Percentiles rank a stretch among this genome's conserved stretches.
Conservation (phyloP, 768 basidiomycete genomes). For the Boletus coccyginus region DNA sequence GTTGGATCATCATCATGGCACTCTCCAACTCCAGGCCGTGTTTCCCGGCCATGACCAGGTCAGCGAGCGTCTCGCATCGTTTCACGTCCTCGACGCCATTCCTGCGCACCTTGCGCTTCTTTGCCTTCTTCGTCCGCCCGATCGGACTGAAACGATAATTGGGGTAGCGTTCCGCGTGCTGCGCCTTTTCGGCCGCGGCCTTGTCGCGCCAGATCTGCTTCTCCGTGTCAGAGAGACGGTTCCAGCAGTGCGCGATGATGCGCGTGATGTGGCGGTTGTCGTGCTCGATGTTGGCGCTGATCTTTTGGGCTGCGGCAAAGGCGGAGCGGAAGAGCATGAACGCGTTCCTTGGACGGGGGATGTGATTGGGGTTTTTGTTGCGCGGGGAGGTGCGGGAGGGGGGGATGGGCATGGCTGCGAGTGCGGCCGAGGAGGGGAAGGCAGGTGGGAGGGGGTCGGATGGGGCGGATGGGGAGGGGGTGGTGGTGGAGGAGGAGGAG, state of each 20-base stretch:
- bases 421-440: conserved; percentile 17
- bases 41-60: conserved; percentile 50
- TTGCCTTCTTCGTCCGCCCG: conserved; percentile 40
- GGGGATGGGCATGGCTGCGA: conserved; percentile 31
- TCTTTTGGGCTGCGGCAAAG: conserved; percentile 52
- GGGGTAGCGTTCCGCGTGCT: conserved; percentile 49
- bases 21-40: conserved; percentile 45
- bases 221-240: conserved; percentile 46
- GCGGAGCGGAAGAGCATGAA: conserved; percentile 62
- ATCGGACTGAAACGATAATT: conserved; percentile 54
- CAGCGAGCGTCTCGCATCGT: conserved; percentile 50
- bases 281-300: conserved; percentile 46
- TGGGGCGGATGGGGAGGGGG: conserved; percentile 7
- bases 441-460: not conserved
- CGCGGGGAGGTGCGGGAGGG: conserved; percentile 27
- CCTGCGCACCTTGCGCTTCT: conserved; percentile 51
- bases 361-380: conserved; percentile 39
- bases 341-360: conserved; percentile 40
- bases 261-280: conserved; percentile 60
- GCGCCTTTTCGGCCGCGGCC: conserved; percentile 50
- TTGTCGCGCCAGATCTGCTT: conserved; percentile 50
- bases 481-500: conserved; percentile 9
- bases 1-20: conserved; percentile 39
- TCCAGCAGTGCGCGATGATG: conserved; percentile 56
- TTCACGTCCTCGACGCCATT: conserved; percentile 46